Conservation (phyloP, 73 alveolate species). For the Urostyla sp. region DNA sequence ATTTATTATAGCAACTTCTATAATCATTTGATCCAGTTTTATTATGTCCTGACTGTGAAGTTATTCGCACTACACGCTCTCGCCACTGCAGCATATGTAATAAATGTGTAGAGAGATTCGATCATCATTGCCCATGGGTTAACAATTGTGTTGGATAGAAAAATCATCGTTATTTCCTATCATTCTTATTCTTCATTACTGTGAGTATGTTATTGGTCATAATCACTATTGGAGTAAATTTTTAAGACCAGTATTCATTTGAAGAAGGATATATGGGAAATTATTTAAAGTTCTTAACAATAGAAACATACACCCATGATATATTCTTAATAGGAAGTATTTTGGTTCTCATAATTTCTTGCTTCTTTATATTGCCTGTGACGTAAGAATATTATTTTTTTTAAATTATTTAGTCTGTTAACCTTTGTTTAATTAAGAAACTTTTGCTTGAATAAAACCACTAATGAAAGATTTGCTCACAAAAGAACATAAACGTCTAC, state of each 20-base stretch:
- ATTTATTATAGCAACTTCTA: constrained; percentile 41
- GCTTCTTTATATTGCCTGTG: neutral
- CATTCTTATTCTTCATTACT: constrained; percentile 30
- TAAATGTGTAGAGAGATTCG: constrained; percentile 87
- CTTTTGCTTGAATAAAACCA: neutral
- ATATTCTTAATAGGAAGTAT: neutral
- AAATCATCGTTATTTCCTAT: constrained; percentile 70
- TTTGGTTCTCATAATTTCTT: neutral
- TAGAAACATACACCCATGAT: neutral
- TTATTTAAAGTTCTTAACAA: no score
- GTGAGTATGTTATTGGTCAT: neutral
- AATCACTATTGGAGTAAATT: neutral
- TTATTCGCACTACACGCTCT: constrained; percentile 71
- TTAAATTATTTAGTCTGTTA: neutral
- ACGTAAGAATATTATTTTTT: constrained; percentile 1
- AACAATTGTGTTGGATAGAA: constrained; percentile 88
- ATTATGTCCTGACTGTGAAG: constrained; percentile 82
- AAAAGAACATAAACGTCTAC: no score
- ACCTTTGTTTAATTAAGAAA: neutral
- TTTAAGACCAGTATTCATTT: neutral
- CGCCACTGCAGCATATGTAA: constrained; percentile 86
- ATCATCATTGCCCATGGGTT: constrained; percentile 93
- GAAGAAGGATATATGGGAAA: neutral
- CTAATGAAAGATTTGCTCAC: constrained; percentile 29
- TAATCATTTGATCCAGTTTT: constrained; percentile 55